Conservation (phyloP, 1,284 basidiomycete species). For the Pseudozyma tsukubaensis region DNA sequence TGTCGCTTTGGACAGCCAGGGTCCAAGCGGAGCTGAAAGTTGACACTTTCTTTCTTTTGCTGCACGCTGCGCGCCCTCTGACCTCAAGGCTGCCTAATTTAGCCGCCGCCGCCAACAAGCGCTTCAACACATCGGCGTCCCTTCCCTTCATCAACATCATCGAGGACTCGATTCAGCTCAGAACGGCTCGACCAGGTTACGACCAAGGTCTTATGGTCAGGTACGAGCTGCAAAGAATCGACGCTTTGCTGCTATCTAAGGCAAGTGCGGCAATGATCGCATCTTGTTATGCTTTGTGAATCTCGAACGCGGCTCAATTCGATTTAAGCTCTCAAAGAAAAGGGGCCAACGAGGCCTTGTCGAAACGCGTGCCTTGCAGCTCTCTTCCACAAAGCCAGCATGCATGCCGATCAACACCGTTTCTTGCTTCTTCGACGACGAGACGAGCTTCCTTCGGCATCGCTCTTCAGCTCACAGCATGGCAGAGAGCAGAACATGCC, state of each 20-base stretch:
- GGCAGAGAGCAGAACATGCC: too few relatives aligned
- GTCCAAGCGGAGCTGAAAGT: conserved; percentile 12
- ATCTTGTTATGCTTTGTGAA: too few relatives aligned
- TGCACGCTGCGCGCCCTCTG: conserved; percentile 18
- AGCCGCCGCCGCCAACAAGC: conserved; percentile 1
- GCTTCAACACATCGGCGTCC: too few relatives aligned
- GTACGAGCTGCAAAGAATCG: too few relatives aligned
- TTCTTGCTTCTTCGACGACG: not conserved
- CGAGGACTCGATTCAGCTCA: too few relatives aligned
- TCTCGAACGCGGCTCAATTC: too few relatives aligned
- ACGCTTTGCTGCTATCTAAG: too few relatives aligned
- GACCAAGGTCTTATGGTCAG: too few relatives aligned
- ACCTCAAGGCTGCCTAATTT: conserved; percentile 13
- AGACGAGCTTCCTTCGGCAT: not conserved
- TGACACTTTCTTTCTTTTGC: not conserved
- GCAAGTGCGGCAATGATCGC: too few relatives aligned
- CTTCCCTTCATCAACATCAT: too few relatives aligned
- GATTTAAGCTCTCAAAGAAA: not conserved
- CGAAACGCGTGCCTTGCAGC: conserved; percentile 25
- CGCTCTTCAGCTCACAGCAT: not conserved
- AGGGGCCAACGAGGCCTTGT: not conserved
- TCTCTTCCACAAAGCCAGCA: not conserved
- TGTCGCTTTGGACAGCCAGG: conserved; percentile 28
- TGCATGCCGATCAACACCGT: not conserved
- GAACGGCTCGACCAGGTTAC: too few relatives aligned